Base-by-base conservation (phyloP, 768 basidiomycete species). In the Phaffia tasmanica region DNA sequence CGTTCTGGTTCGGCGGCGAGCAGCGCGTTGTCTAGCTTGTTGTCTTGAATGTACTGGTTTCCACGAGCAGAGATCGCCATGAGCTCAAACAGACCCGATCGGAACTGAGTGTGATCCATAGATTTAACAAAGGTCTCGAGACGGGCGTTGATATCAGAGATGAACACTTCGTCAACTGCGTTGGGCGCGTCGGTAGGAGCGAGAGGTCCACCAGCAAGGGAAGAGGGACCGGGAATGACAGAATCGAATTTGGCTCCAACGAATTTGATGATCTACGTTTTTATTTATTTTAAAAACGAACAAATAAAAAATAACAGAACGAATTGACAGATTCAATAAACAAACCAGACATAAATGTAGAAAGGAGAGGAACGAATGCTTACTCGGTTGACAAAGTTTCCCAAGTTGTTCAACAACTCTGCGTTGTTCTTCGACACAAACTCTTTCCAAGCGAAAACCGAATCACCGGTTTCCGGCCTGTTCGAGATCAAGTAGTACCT, bases 361-460 rank as follows among this genome's bases (percentile, higher is more conserved):
- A 49, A 1, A 46, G 3, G 23, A 2, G 54, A 25, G 42, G 1
- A 46, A 29, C 21, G 16, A 15, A 16, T 42, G 70, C 75, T 71
- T 54, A 77, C 81, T 30, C 95, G 87, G 76, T 99, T 99, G 70
- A 98, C 88, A 72, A 95, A 98, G 79, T 99, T 99, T 54, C 95
- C 95, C 72, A 99, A 88, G 78, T 97, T 99, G 76, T 97, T 95
- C 72, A 99, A 78, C 50, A 99, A 79, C 65, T 97, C 83, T 67
- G 87, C 87, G 79, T 99, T 99, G 76, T 95, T 93, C 15, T 88
- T 88, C 32, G 87, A 75, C 75, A 90, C 89, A 73, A 92, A 94
- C 69, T 91, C 91, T 19, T 84, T 80, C 95, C 95, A 99, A 0
- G 92, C 90, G 80, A 99, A 99, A 81, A 89, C 91, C 56, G 93